Percentiles rank a stretch among this genome's conserved stretches.
Evolutionary conservation across 441 rosid genomes (phyloP).

Genomic region (Populus trichocarpa): DNA sequence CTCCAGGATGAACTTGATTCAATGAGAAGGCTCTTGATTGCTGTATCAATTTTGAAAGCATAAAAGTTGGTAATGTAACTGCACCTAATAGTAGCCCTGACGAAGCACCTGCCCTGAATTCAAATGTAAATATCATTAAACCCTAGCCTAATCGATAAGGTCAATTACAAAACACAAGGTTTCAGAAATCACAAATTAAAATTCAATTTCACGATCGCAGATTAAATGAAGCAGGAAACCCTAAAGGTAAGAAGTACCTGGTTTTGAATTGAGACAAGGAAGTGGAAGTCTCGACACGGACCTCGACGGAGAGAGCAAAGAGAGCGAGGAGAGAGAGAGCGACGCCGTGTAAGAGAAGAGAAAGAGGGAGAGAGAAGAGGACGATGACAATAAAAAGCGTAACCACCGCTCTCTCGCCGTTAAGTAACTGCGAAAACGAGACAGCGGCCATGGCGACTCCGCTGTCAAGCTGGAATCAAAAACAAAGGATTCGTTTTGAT

Average conservation of each 20-base stretch:
- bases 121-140: not conserved
- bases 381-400: conserved; percentile 46
- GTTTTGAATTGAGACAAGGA: conserved; percentile 47
- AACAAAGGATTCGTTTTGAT: not conserved
- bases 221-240: not conserved
- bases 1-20: conserved; percentile 49
- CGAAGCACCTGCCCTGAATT: conserved; percentile 72
- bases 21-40: conserved; percentile 57
- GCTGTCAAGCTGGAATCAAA: not conserved
- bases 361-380: conserved; percentile 50
- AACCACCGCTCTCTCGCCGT: conserved; percentile 88
- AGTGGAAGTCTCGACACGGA: conserved; percentile 48
- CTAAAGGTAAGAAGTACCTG: conserved; percentile 37
- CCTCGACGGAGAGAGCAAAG: conserved; percentile 64
- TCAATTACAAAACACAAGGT: not conserved
- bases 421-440: conserved; percentile 33
- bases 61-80: conserved; percentile 72
- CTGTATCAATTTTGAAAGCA: conserved; percentile 75
- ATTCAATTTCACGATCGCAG: conserved; percentile 3
- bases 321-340: conserved; percentile 56
- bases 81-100: conserved; percentile 90
- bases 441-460: conserved; percentile 18
- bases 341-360: conserved; percentile 66
- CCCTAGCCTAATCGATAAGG: not conserved
- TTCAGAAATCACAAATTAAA: not conserved